These are phyloP conservation scores for Neopestalotiopsis rosae DNA, from an alignment of 2,329 filamentous ascomycete species.

Conservation along the genomic window DNA sequence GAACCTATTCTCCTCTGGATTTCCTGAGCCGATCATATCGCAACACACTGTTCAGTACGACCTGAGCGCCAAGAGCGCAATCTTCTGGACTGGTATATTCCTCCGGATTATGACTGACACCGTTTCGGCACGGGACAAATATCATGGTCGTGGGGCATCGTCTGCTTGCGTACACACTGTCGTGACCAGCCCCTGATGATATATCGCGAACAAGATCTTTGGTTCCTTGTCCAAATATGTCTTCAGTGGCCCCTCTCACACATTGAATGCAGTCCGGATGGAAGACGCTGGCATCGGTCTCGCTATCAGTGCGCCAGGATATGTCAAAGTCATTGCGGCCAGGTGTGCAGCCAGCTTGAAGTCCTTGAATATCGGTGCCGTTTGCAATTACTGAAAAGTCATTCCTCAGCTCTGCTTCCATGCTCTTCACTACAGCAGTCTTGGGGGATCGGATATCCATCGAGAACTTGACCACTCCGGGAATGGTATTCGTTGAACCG, in stretches of 20 bases:
- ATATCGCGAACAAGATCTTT: conserved; percentile 42
- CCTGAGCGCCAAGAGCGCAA: conserved; percentile 58
- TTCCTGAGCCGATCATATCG: conserved; percentile 38
- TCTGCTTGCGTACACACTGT: conserved; percentile 64
- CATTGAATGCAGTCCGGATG: conserved; percentile 70
- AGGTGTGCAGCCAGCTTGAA: conserved; percentile 40
- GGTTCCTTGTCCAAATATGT: conserved; percentile 55
- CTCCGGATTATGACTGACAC: conserved; percentile 67
- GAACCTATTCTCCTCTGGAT: neutral
- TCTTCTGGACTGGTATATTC: conserved; percentile 67
- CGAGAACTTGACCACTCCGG: conserved; percentile 69
- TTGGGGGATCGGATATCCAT: conserved; percentile 64
- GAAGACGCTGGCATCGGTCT: conserved; percentile 67
- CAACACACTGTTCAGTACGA: conserved; percentile 49
- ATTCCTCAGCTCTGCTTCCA: conserved; percentile 47
- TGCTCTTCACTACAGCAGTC: neutral
- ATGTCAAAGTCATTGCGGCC: conserved; percentile 28
- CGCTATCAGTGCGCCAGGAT: conserved; percentile 64
- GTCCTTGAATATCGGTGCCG: conserved; percentile 56
- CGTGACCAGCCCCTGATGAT: conserved; percentile 49
- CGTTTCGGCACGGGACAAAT: conserved; percentile 68
- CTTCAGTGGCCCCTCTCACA: conserved; percentile 63
- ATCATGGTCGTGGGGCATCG: conserved; percentile 70
- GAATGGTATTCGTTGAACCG: conserved; percentile 76
- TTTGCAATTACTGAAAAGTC: conserved; percentile 66